Base-by-base conservation (phyloP, 139 green algal species). In the Chlamydomonas eustigma region DNA sequence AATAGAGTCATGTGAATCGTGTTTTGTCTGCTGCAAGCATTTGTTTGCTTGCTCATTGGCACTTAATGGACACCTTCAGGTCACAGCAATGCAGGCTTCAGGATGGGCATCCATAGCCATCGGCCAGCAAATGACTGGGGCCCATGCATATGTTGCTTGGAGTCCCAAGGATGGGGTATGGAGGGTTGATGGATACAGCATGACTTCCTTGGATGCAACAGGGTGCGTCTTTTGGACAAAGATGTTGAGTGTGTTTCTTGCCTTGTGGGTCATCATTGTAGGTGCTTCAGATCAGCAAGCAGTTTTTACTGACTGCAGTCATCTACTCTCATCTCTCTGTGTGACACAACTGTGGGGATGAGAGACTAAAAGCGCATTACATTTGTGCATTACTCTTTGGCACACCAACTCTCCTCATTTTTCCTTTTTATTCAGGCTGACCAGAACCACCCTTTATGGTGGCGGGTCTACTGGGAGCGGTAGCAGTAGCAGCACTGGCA, bases 21-120 rank as follows among this genome's bases (percentile, higher is more conserved):
- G 18, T 58, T 28, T 28, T 28, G 18, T 58, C 44, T 58, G 12
- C 44, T 58, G 12, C 44, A 12, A 18, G 44, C 18, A 12, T 58
- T 12, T 58, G 12, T 58, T 58, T 58, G 12, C 44, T 58, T 58
- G 44, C 44, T 18, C 44, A 58, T 58, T 58, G 44, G 18, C 12
- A 12, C 18, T 58, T 12, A 12, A 12, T 58, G 44, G 12, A 28
- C 18, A 28, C 44, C 12, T 28, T 58, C 44, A 58, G 44, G 44
- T 58, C 44, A 58, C 44, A 28, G 18, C 44, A 12, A 58, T 12
- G 44, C 44, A 58, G 44, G 44, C 44, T 28, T 12, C 44, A 12
- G 18, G 39, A 22, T 72, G 64, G 64, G 64, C 64, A 35, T 72
- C 64, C 22, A 31, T 72, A 33, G 64, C 64, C 5, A 37, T 72